Conservation (phyloP, 768 basidiomycete species). For the Lentinula sp. region DNA sequence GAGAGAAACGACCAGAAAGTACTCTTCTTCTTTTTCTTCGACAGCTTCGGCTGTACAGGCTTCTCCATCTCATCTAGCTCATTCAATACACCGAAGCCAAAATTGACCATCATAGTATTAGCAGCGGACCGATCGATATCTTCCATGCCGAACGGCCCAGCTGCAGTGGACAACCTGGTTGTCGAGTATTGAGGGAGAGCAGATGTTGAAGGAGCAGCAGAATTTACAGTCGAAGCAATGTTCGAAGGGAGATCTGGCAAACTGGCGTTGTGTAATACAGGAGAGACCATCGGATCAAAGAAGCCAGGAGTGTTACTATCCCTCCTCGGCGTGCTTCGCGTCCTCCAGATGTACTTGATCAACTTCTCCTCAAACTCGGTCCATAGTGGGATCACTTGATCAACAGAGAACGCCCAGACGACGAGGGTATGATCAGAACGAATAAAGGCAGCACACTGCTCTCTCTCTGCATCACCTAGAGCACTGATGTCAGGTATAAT, state of each 20-base stretch:
- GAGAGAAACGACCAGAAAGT: neutral
- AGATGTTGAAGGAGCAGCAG: neutral
- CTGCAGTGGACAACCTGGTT: neutral
- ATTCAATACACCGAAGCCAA: neutral
- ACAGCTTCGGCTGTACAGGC: neutral
- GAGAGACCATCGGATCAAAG: neutral
- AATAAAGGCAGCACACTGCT: slow-evolving; percentile 84
- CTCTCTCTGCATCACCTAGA: slow-evolving; percentile 77
- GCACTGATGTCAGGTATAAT: slow-evolving; percentile 63
- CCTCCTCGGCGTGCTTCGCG: slow-evolving; percentile 24
- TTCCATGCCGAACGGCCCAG: slow-evolving; percentile 7
- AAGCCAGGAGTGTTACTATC: slow-evolving; percentile 11
- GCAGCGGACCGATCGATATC: neutral
- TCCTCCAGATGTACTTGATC: slow-evolving; percentile 76
- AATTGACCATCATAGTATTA: neutral
- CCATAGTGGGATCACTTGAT: slow-evolving; percentile 60
- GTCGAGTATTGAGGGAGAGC: neutral
- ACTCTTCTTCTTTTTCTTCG: neutral
- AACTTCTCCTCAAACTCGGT: slow-evolving; percentile 73
- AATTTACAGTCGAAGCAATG: neutral
- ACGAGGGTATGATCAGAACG: slow-evolving; percentile 37
- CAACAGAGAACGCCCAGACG: slow-evolving; percentile 74
- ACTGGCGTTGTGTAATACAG: neutral
- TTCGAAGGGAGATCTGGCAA: neutral
- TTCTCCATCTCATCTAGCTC: neutral